Evolutionary conservation across 2,329 filamentous ascomycete species (phyloP).

Genomic region (Rhynchosporium secalis): DNA sequence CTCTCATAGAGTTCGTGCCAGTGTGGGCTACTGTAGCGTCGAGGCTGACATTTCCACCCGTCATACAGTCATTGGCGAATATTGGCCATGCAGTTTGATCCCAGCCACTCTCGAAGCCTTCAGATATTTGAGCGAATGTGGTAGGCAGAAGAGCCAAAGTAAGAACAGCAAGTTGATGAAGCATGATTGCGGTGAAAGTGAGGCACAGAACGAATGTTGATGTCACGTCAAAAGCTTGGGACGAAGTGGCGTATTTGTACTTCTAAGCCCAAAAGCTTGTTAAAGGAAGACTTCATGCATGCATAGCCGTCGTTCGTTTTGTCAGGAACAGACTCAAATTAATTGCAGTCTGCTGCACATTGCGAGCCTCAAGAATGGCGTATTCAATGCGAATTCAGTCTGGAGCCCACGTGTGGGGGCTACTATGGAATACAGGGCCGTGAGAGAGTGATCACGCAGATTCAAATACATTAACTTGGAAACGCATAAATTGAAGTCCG

Average conservation of each 20-base stretch:
- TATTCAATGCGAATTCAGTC: slow-evolving; percentile 19
- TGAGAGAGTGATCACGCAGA: not conserved
- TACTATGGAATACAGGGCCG: not conserved
- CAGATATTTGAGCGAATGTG: slow-evolving; percentile 53
- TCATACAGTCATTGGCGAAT: slow-evolving; percentile 60
- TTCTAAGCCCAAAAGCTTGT: slow-evolving; percentile 23
- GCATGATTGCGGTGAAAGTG: slow-evolving; percentile 40
- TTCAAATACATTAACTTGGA: slow-evolving; percentile 7
- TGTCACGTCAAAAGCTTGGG: not conserved
- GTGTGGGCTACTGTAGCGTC: slow-evolving; percentile 58
- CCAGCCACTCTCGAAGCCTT: slow-evolving; percentile 60
- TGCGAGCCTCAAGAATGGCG: slow-evolving; percentile 18
- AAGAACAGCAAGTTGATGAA: slow-evolving; percentile 46
- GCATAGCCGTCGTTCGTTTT: not conserved
- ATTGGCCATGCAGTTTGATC: slow-evolving; percentile 57
- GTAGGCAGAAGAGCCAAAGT: slow-evolving; percentile 49
- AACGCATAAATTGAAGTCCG: slow-evolving; percentile 5
- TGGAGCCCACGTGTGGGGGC: slow-evolving; percentile 20
- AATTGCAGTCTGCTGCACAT: not conserved
- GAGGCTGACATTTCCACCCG: slow-evolving; percentile 55
- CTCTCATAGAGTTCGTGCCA: slow-evolving; percentile 55
- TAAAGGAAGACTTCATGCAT: not conserved
- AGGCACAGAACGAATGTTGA: slow-evolving; percentile 11
- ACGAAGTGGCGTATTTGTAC: slow-evolving; percentile 35
- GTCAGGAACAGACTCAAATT: not conserved